phyloP scores from a whole-genome alignment of 768 basidiomycete genomes.

The Hydnomerulius pinastri region DNA sequence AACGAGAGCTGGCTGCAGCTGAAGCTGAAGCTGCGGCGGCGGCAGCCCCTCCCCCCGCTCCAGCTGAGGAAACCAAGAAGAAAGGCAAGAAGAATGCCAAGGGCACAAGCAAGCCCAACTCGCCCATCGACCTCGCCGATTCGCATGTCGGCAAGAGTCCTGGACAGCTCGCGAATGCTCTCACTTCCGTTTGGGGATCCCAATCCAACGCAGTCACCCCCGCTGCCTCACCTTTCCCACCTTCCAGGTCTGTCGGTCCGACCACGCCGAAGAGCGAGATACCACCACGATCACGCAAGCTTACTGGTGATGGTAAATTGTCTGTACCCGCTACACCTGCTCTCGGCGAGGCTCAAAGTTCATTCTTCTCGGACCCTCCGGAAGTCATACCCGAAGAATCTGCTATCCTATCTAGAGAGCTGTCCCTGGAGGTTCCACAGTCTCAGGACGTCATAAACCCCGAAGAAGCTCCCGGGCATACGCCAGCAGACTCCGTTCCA shows the following conservation, averaged over 20 bases:
- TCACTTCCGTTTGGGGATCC: conserved; percentile 53
- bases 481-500: conserved; percentile 31
- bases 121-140: conserved; percentile 38
- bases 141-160: conserved; percentile 39
- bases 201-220: conserved; percentile 30
- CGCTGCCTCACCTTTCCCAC: conserved; percentile 28
- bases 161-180: conserved; percentile 42
- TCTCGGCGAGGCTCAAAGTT: conserved; percentile 11
- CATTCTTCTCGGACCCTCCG: background rate
- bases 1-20: conserved; percentile 7
- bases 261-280: conserved; percentile 20
- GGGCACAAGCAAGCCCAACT: conserved; percentile 23
- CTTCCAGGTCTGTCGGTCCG: conserved; percentile 25
- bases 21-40: conserved; percentile 8
- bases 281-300: conserved; percentile 8
- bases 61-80: conserved; percentile 14
- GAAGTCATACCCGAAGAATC: background rate
- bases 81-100: conserved; percentile 20
- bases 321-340: conserved; percentile 9
- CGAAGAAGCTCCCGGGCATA: conserved; percentile 19
- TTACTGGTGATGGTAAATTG: conserved; percentile 3
- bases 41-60: background rate
- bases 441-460: background rate
- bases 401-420: background rate
- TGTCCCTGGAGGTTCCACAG: conserved; percentile 18